Evolutionary conservation across 73 alveolate genomes (phyloP).

Genomic region (Tetrahymena borealis): DNA sequence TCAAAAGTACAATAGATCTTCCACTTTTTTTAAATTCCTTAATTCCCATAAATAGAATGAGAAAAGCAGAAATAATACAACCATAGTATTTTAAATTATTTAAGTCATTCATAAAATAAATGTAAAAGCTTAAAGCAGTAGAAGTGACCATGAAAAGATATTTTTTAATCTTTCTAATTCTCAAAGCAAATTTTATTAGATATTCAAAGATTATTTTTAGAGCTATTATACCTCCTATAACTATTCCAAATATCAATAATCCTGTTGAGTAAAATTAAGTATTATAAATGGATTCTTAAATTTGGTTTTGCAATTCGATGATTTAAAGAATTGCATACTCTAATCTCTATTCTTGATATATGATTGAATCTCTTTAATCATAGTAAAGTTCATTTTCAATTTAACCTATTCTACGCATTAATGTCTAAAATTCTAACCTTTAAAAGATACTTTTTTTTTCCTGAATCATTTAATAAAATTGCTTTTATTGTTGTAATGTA

Average conservation of each 20-base stretch:
- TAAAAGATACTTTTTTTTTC: too few relatives aligned
- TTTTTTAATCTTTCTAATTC: too few relatives aligned
- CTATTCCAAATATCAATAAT: not conserved
- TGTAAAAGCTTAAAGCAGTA: too few relatives aligned
- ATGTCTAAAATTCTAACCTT: not conserved
- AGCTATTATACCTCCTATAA: not conserved
- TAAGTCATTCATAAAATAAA: too few relatives aligned
- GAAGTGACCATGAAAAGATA: too few relatives aligned
- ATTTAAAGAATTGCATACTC: not conserved
- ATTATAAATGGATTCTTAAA: not conserved
- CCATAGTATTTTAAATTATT: not conserved
- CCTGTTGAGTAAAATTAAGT: not conserved
- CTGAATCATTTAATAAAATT: too few relatives aligned
- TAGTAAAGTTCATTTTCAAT: not conserved
- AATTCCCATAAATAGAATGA: not conserved
- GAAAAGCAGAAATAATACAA: not conserved
- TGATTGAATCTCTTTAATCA: not conserved
- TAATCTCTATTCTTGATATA: not conserved
- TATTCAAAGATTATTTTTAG: too few relatives aligned
- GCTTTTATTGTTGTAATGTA: not conserved
- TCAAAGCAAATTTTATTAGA: too few relatives aligned
- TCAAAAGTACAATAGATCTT: not conserved
- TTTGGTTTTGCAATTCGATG: not conserved
- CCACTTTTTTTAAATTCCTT: not conserved
- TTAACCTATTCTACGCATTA: too few relatives aligned